Base-by-base conservation (phyloP, 257 asterid species). In the Ehretia macrophylla region DNA sequence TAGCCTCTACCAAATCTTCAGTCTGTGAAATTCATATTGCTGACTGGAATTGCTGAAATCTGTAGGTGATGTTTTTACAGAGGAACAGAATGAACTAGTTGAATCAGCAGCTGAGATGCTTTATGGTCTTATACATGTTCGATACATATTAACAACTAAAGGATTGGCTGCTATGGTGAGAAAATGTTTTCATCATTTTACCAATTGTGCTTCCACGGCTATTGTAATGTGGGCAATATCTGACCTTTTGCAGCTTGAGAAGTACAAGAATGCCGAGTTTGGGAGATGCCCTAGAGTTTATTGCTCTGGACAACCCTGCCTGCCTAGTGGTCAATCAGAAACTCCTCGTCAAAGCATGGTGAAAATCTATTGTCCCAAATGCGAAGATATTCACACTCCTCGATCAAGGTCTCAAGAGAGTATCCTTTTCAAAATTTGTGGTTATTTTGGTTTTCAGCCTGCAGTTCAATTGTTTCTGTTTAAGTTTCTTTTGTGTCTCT, bases 51-150 rank as follows among this genome's bases (percentile, higher is more conserved):
- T n/a, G n/a, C n/a, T n/a, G n/a, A n/a, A 75, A 69, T 55, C 60
- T 77, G 80, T 72, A 79, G 86, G 85, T 50, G 82, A 75, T 52
- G 55, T 75, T 72, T 83, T 79, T 75, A 69, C 85, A 45, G 85
- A 82, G 70, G 82, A 82, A 70, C 83, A 82, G 78, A 74, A 74
- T 55, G 82, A 79, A 68, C 65, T 82, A 68, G 79, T 79, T 47
- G 89, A 79, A 82, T 79, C 89, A 40, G 80, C 85, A 35, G 86
- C 86, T 8, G 90, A 83, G 80, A 75, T 83, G 82, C 90, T 83
- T n/a, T n/a, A n/a, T n/a, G n/a, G n/a, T n/a, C n/a, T n/a, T n/a
- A n/a, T n/a, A n/a, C n/a, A n/a, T n/a, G 84, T 81, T 50, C 84
- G 90, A 51, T 83, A 74, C 74, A 83, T 77, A 56, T 68, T 83